These are phyloP conservation scores for Clavaria fumosa DNA, from an alignment of 768 basidiomycete genomes.

Conservation along the genomic window DNA sequence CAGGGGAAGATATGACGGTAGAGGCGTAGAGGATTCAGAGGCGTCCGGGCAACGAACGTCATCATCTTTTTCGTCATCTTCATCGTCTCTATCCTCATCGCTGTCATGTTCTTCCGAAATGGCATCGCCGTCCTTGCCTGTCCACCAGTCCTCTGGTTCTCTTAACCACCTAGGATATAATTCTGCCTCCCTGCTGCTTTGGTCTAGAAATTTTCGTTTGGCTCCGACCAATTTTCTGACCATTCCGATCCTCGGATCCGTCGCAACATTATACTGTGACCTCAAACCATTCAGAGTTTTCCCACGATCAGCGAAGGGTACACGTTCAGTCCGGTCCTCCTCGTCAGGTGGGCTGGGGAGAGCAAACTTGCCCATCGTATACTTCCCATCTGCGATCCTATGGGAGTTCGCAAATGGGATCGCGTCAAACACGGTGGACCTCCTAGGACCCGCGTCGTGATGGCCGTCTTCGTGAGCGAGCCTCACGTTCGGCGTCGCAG, in stretches of 20 bases:
- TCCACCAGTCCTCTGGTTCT: constrained; percentile 34
- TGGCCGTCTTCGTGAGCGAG: constrained; percentile 12
- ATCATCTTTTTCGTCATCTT: constrained; percentile 23
- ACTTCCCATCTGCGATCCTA: constrained; percentile 55
- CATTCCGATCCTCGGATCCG: constrained; percentile 59
- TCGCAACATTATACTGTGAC: constrained; percentile 38
- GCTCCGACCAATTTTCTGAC: constrained; percentile 52
- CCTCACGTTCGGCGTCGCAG: constrained; percentile 39
- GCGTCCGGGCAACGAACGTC: constrained; percentile 20
- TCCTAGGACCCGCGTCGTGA: constrained; percentile 5
- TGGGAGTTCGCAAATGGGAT: constrained; percentile 60
- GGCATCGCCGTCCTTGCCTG: constrained; percentile 20
- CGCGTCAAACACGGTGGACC: constrained; percentile 39
- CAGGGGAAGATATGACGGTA: constrained; percentile 52
- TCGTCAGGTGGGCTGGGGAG: constrained; percentile 50
- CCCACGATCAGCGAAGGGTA: constrained; percentile 13
- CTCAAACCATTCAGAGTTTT: constrained; percentile 27
- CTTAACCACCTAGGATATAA: constrained; percentile 29
- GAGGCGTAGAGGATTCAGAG: constrained; percentile 53
- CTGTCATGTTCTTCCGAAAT: too few relatives aligned
- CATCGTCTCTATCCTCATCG: constrained; percentile 23
- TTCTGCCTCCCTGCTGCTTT: constrained; percentile 21
- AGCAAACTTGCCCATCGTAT: constrained; percentile 56
- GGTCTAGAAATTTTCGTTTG: constrained; percentile 41
- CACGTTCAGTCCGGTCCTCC: constrained; percentile 21